Evolutionary conservation across 352 stramenopile species (phyloP).

Genomic region (Salisapilia sapeloensis): DNA sequence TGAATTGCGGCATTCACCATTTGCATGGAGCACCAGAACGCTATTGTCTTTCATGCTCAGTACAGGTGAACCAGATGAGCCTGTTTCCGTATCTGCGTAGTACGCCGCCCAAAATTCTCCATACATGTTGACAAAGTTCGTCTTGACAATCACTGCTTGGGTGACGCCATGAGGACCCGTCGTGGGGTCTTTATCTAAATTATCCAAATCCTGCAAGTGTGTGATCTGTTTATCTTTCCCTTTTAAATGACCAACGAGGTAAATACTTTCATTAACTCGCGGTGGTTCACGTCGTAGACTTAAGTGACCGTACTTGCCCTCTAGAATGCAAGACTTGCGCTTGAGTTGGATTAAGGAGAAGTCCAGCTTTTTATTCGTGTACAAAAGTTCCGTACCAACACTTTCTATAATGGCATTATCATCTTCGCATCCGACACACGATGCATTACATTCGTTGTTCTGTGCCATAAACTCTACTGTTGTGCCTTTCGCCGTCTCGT

Average conservation of each 20-base stretch:
- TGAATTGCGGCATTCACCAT: conserved; percentile 12
- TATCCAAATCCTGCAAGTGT: conserved; percentile 10
- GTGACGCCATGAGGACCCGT: conserved; percentile 5
- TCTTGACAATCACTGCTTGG: conserved; percentile 5
- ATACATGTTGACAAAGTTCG: conserved; percentile 9
- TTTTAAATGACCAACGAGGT: conserved; percentile 12
- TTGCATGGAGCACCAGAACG: conserved; percentile 14
- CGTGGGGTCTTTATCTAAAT: conserved; percentile 11
- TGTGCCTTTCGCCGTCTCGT: conserved; percentile 5
- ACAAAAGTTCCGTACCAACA: conserved; percentile 9
- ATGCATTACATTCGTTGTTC: conserved; percentile 11
- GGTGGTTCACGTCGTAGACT: conserved; percentile 5
- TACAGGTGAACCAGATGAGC: conserved; percentile 12
- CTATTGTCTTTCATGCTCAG: conserved; percentile 7
- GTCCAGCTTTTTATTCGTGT: conserved; percentile 16
- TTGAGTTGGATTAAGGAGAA: conserved; percentile 19
- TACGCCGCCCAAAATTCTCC: conserved; percentile 12
- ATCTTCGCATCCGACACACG: conserved; percentile 10
- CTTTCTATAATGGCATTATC: conserved; percentile 12
- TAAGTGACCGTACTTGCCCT: conserved; percentile 14
- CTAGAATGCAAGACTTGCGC: conserved; percentile 8
- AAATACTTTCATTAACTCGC: conserved; percentile 9
- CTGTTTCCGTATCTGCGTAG: conserved; percentile 14
- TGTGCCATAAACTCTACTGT: conserved; percentile 15
- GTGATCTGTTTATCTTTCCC: conserved; percentile 14